Conservation (phyloP, 2,329 filamentous ascomycete genomes). For the Cordyceps farinosa region DNA sequence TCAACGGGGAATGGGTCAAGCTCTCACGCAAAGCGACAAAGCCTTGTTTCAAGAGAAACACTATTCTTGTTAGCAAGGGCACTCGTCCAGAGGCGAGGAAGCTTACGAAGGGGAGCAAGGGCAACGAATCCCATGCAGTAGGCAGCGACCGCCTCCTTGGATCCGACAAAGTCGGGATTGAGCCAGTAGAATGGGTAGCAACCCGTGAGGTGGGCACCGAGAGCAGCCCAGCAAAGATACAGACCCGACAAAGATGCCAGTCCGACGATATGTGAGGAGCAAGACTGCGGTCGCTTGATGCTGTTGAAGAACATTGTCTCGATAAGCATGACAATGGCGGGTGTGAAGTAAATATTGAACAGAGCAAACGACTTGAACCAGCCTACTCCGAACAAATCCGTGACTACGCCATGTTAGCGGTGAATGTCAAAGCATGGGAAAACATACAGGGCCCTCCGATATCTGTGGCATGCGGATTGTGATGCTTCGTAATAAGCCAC, state of each 20-base stretch:
- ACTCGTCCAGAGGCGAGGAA: not conserved
- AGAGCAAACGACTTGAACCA: slow-evolving; percentile 46
- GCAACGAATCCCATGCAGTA: slow-evolving; percentile 44
- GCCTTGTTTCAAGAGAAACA: slow-evolving; percentile 48
- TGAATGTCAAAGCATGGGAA: not conserved
- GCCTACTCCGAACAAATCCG: slow-evolving; percentile 45
- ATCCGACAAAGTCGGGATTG: slow-evolving; percentile 42
- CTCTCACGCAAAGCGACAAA: slow-evolving; percentile 47
- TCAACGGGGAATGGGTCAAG: slow-evolving; percentile 23
- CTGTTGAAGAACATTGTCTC: slow-evolving; percentile 51
- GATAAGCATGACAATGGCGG: slow-evolving; percentile 40
- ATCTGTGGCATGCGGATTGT: slow-evolving; percentile 23
- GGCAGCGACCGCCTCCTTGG: slow-evolving; percentile 41
- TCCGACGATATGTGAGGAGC: slow-evolving; percentile 36
- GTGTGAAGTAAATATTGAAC: slow-evolving; percentile 44
- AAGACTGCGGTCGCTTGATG: slow-evolving; percentile 43
- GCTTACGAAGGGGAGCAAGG: slow-evolving; percentile 44
- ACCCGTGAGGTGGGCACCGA: slow-evolving; percentile 45
- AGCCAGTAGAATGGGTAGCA: slow-evolving; percentile 50
- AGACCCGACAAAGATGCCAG: slow-evolving; percentile 38
- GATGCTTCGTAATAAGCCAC: slow-evolving; percentile 40
- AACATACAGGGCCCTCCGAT: slow-evolving; percentile 20
- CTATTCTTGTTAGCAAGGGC: slow-evolving; percentile 27
- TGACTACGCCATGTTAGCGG: slow-evolving; percentile 33
- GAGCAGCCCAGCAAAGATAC: slow-evolving; percentile 49